These are phyloP conservation scores for Skeletonema grethae DNA, from an alignment of 108 stramenopile genomes.

Conservation along the genomic window DNA sequence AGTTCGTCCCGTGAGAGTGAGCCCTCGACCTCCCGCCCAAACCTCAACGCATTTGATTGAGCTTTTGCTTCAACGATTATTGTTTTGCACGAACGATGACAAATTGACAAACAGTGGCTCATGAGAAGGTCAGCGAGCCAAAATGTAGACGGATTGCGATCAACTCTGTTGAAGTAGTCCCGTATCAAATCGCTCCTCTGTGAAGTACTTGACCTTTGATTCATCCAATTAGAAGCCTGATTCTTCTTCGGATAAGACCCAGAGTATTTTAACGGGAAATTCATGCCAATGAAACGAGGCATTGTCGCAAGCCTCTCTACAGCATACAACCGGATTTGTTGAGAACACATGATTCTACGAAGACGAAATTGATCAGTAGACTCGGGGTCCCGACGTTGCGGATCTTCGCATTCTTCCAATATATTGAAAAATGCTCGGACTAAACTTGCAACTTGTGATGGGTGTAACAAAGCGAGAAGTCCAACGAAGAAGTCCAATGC, in stretches of 20 bases:
- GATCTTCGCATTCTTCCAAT: slow-evolving; percentile 64
- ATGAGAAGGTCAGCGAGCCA: slow-evolving; percentile 80
- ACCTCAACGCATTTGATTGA: slow-evolving; percentile 29
- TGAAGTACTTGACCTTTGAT: slow-evolving; percentile 16
- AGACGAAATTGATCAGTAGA: slow-evolving; percentile 7
- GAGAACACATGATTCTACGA: slow-evolving; percentile 50
- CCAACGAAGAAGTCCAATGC: slow-evolving; percentile 77
- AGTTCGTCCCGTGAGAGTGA: slow-evolving; percentile 62
- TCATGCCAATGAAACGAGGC: slow-evolving; percentile 70
- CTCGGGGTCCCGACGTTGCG: slow-evolving; percentile 1
- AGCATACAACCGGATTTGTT: slow-evolving; percentile 71
- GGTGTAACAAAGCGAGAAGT: slow-evolving; percentile 70
- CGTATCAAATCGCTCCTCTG: slow-evolving; percentile 3
- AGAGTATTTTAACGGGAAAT: slow-evolving; percentile 70
- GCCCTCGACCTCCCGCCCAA: slow-evolving; percentile 36
- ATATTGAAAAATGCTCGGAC: slow-evolving; percentile 58
- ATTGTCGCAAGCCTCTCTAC: slow-evolving; percentile 73
- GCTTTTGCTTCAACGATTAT: slow-evolving; percentile 72
- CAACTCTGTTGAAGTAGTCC: slow-evolving; percentile 16
- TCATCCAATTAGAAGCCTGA: slow-evolving; percentile 24
- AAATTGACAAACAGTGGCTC: slow-evolving; percentile 74
- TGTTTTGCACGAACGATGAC: slow-evolving; percentile 66
- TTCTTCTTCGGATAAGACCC: slow-evolving; percentile 30
- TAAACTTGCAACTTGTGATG: slow-evolving; percentile 64
- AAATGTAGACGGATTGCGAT: slow-evolving; percentile 62